These are phyloP conservation scores for Cryptosporidium muris DNA, from an alignment of 169 alveolate species.

Conservation along the genomic window DNA sequence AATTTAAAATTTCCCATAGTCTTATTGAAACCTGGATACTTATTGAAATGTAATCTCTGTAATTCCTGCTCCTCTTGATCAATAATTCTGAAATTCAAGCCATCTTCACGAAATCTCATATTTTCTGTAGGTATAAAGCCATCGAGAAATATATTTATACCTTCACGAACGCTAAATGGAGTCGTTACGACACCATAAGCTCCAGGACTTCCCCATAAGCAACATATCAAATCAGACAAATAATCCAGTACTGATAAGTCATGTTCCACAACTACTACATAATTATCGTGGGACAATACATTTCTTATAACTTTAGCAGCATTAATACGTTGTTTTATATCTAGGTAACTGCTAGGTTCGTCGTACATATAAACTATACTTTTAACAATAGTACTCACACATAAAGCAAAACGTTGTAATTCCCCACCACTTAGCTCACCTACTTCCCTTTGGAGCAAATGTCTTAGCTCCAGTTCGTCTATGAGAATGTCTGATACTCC, in stretches of 20 bases:
- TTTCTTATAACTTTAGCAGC: slow-evolving; percentile 94
- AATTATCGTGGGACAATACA: slow-evolving; percentile 88
- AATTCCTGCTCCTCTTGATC: slow-evolving; percentile 73
- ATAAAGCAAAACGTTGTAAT: slow-evolving; percentile 96
- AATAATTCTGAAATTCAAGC: slow-evolving; percentile 90
- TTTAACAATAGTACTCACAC: slow-evolving; percentile 92
- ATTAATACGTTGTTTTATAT: slow-evolving; percentile 95
- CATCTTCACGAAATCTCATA: slow-evolving; percentile 97
- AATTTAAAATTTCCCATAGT: slow-evolving; percentile 75
- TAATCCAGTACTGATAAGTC: slow-evolving; percentile 99
- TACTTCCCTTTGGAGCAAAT: slow-evolving; percentile 92
- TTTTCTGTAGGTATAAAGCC: slow-evolving; percentile 99
- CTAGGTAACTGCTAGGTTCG: slow-evolving; percentile 99
- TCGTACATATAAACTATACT: slow-evolving; percentile 98
- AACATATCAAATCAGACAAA: slow-evolving; percentile 97
- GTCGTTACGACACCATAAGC: slow-evolving; percentile 99
- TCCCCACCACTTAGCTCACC: slow-evolving; percentile 98
- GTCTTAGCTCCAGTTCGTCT: slow-evolving; percentile 89
- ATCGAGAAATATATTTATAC: slow-evolving; percentile 96
- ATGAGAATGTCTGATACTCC: slow-evolving; percentile 84
- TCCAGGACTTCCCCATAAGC: slow-evolving; percentile 98
- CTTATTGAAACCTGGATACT: slow-evolving; percentile 80
- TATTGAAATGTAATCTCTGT: slow-evolving; percentile 61
- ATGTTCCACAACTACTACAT: slow-evolving; percentile 97
- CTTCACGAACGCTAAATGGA: slow-evolving; percentile 99